Evolutionary conservation across 805 yeast species (phyloP), one percentile per base, ranked within the genome.

Genomic region (Groenewaldozyma tartarivorans): DNA sequence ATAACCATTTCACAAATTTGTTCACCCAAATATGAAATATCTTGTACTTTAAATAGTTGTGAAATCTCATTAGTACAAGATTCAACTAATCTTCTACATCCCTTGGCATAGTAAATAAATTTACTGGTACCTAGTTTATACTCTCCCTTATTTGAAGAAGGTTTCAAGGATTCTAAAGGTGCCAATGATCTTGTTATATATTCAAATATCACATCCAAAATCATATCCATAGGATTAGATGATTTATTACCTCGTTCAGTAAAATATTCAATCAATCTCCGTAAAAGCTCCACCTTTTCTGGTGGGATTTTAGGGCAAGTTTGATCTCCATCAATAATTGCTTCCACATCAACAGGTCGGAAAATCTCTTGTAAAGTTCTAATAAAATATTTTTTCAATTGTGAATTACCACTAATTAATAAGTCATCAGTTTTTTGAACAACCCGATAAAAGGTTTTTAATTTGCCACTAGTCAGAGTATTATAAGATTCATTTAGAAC

Each of bases 121-220:
- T 85, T 81, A 57, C 71, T 76, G 38, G 72, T 69, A 3, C 78
- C 84, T 55, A 68, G 74, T 54, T 73, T 78, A 57, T 73, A 82
- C 1, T 75, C 81, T 7, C 63, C 67, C 15, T 48, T 49, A 19
- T 36, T 39, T 11, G 40, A 27, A 11, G 45, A 33, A 5, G 45
- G 40, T 17, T 39, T 39, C 7, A 44, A 32, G 2, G 45, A 35
- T 29, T 48, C 45, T 19, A 47, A 36, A 4, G 42, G 41, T 3
- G 43, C 29, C 27, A 52, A 21, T 4, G 58, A 46, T 5, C 44
- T 37, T 18, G 39, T 26, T 24, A 54, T 33, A 40, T 42, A 53
- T 24, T 43, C 21, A 15, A 48, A 41, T 32, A 51, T 47, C 15
- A 41, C 41, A 20, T 47, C 45, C 36, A 56, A 20, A 33, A 44